Percentiles rank a stretch among this genome's conserved stretches.
phyloP scores from a whole-genome alignment of 202 grass and related monocot genomes.

The Dendrocalamus latiflorus region DNA sequence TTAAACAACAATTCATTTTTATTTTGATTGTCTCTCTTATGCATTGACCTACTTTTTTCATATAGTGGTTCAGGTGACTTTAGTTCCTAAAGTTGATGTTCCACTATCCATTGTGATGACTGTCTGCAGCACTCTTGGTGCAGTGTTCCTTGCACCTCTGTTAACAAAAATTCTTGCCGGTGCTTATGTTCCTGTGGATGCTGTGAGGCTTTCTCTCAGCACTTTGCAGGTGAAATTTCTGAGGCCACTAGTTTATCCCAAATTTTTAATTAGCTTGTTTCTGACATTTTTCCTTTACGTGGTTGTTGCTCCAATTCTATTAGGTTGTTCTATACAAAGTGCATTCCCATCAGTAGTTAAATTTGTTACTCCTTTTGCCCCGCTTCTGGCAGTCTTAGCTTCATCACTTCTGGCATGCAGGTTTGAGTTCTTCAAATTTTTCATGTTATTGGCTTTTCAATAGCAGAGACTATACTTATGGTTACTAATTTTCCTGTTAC shows the following conservation, averaged over 20 bases:
- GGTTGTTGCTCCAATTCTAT: constrained; percentile 74
- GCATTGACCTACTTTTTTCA: no score
- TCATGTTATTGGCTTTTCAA: no score
- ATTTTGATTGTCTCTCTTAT: no score
- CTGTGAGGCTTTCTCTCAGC: constrained; percentile 54
- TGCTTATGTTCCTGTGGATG: constrained; percentile 70
- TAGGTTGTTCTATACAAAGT: constrained; percentile 67
- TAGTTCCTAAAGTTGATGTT: no score
- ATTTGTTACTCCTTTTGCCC: no score
- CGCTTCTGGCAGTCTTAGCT: no score
- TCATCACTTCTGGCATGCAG: no score
- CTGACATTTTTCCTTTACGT: constrained; percentile 30
- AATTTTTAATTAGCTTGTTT: background rate
- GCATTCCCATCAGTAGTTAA: constrained; percentile 63
- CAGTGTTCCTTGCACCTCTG: constrained; percentile 66
- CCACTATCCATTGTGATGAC: no score
- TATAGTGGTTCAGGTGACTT: no score
- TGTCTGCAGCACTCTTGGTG: constrained; percentile 59
- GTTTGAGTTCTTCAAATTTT: no score
- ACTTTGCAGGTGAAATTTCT: constrained; percentile 71
- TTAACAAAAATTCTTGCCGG: constrained; percentile 73
- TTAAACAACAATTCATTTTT: background rate
- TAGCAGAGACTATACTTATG: no score
- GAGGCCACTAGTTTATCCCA: background rate
- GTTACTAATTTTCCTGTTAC: no score